Percentiles rank a stretch among this genome's conserved stretches.
phyloP scores from a whole-genome alignment of 1,139 yeast species.

The Geotrichum fermentans region DNA sequence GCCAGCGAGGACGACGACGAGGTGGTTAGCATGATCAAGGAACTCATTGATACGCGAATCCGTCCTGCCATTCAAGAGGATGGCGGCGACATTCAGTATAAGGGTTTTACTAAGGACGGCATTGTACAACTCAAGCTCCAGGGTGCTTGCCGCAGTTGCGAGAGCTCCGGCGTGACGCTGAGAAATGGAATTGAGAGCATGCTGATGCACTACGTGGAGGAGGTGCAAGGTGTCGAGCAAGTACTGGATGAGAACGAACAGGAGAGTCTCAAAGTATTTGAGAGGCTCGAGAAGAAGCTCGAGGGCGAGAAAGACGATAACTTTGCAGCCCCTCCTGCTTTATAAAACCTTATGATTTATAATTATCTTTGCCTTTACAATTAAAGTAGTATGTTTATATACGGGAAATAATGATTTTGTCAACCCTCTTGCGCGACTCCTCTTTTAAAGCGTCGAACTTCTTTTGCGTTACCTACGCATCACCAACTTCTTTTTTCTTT shows the following conservation, averaged over 20 bases:
- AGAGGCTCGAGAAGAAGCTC: slow-evolving; percentile 51
- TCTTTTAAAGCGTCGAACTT: not conserved
- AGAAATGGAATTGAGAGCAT: slow-evolving; percentile 78
- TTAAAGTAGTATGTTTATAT: slow-evolving; percentile 49
- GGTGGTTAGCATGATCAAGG: slow-evolving; percentile 86
- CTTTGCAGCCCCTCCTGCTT: slow-evolving; percentile 17
- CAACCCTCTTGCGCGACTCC: not conserved
- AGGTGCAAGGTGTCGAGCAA: slow-evolving; percentile 70
- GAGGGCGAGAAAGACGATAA: slow-evolving; percentile 21
- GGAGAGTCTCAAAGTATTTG: slow-evolving; percentile 63
- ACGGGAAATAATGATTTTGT: slow-evolving; percentile 61
- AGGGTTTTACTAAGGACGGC: slow-evolving; percentile 65
- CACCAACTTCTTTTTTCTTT: slow-evolving; percentile 59
- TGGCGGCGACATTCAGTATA: slow-evolving; percentile 75
- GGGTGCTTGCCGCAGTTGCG: slow-evolving; percentile 82
- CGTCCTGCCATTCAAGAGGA: slow-evolving; percentile 85
- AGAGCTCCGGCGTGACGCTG: slow-evolving; percentile 69
- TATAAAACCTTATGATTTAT: slow-evolving; percentile 2
- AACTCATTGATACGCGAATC: slow-evolving; percentile 85
- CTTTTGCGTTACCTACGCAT: too few species aligned
- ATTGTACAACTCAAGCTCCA: slow-evolving; percentile 67
- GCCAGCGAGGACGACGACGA: slow-evolving; percentile 64
- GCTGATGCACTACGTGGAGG: slow-evolving; percentile 82
- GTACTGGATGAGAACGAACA: slow-evolving; percentile 58
- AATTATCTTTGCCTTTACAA: not conserved